A percentile compares a stretch with the other conserved stretches of the same genome.
Evolutionary conservation across 2,329 filamentous ascomycete species (phyloP).

Genomic region (Westerdykella ornata): DNA sequence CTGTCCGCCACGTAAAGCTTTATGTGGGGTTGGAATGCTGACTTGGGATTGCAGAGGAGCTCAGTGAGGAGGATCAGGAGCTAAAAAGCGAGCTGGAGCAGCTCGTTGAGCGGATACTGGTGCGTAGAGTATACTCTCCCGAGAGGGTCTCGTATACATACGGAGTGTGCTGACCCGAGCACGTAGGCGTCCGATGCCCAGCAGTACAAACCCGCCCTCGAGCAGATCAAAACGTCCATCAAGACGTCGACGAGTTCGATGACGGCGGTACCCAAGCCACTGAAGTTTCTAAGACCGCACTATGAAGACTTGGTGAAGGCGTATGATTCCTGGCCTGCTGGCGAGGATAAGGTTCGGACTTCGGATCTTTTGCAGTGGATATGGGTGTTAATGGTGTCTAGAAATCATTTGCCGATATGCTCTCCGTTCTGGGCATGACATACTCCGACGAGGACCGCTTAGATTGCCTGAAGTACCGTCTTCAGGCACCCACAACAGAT

Average conservation of each 20-base stretch:
- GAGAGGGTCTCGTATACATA: constrained; percentile 4
- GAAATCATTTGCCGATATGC: constrained; percentile 79
- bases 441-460: constrained; percentile 94
- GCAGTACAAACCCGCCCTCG: constrained; percentile 86
- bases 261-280: constrained; percentile 96
- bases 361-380: no score
- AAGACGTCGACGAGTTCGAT: constrained; percentile 99
- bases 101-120: constrained; percentile 90
- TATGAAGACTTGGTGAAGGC: constrained; percentile 82
- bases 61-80: constrained; percentile 96
- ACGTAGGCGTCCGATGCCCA: constrained; percentile 72
- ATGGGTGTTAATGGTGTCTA: constrained; percentile 26
- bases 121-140: constrained; percentile 36
- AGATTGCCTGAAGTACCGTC: constrained; percentile 91
- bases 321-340: constrained; percentile 81
- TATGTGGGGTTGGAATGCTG: constrained; percentile 16
- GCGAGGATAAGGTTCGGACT: constrained; percentile 75
- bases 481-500: constrained; percentile 83
- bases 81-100: constrained; percentile 97
- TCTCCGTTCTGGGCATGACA: constrained; percentile 98
- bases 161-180: constrained; percentile 20
- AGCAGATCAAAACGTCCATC: constrained; percentile 97
- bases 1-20: background rate
- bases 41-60: constrained; percentile 61
- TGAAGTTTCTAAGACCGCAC: constrained; percentile 96